Percentiles rank a stretch among this genome's conserved stretches.
phyloP scores from a whole-genome alignment of 768 basidiomycete species.

The Leccinellum luteum region DNA sequence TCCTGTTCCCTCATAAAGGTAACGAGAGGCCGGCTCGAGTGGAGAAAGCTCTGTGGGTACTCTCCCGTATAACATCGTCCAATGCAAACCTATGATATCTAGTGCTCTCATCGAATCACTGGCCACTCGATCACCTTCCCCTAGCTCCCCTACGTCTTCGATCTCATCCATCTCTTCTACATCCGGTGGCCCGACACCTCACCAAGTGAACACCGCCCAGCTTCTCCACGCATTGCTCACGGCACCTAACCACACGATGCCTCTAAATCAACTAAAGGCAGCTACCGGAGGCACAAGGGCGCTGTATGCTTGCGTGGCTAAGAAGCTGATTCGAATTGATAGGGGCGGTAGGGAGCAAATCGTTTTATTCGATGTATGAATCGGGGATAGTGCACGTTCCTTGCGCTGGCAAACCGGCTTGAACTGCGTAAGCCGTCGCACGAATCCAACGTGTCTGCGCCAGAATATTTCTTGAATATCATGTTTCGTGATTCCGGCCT shows the following conservation, averaged over 20 bases:
- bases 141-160: slow-evolving; percentile 56
- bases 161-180: slow-evolving; percentile 45
- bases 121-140: slow-evolving; percentile 47
- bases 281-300: slow-evolving; percentile 58
- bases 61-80: background rate
- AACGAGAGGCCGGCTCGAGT: slow-evolving; percentile 46
- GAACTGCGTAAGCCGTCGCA: background rate
- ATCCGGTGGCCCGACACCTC: slow-evolving; percentile 48
- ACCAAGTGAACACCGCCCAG: slow-evolving; percentile 71
- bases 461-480: background rate
- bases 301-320: slow-evolving; percentile 78
- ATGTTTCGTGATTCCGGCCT: background rate
- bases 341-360: slow-evolving; percentile 71
- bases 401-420: background rate
- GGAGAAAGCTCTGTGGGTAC: slow-evolving; percentile 60
- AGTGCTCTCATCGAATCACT: slow-evolving; percentile 61
- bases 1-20: slow-evolving; percentile 54
- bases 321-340: slow-evolving; percentile 74
- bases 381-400: background rate
- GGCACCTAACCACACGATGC: slow-evolving; percentile 53
- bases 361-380: slow-evolving; percentile 61
- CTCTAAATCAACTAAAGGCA: slow-evolving; percentile 62
- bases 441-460: background rate
- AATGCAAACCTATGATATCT: slow-evolving; percentile 1
- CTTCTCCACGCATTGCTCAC: slow-evolving; percentile 59